These are phyloP conservation scores for Quercus berberidifolia DNA, from an alignment of 306 rosid genomes.

Conservation along the genomic window DNA sequence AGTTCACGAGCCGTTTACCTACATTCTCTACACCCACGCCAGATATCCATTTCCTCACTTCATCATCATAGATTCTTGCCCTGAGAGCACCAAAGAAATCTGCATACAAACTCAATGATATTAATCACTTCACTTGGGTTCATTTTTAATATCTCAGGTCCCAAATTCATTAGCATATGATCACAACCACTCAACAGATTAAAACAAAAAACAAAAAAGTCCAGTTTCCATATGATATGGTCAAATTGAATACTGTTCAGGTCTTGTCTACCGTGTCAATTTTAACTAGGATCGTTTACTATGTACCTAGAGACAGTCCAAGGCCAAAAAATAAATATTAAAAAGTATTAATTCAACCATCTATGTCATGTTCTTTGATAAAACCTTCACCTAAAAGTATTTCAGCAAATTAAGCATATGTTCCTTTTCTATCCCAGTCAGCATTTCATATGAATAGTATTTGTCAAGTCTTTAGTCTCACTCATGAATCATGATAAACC, in stretches of 20 bases:
- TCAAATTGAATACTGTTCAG: too few species aligned
- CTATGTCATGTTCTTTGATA: background rate
- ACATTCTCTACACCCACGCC: slow-evolving; percentile 53
- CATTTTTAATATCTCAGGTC: background rate
- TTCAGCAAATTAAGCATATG: background rate
- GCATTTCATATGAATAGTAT: background rate
- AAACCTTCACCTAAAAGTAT: background rate
- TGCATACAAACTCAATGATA: slow-evolving; percentile 15
- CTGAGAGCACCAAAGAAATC: slow-evolving; percentile 78
- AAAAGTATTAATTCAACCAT: too few species aligned
- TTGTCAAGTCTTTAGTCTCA: background rate
- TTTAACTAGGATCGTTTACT: too few species aligned
- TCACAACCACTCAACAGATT: too few species aligned
- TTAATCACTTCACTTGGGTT: background rate
- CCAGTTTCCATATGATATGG: too few species aligned
- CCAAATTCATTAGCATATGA: background rate
- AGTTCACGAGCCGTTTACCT: slow-evolving; percentile 66
- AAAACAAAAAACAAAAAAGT: too few species aligned
- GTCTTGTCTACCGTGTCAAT: too few species aligned
- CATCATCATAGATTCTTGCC: slow-evolving; percentile 75
- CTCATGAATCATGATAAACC: background rate
- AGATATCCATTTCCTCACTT: slow-evolving; percentile 61
- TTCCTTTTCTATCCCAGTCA: background rate
- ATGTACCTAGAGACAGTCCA: too few species aligned
- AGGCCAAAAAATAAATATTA: too few species aligned